Evolutionary conservation across 169 alveolate genomes (phyloP).

Genomic region (Plasmodium berghei): DNA sequence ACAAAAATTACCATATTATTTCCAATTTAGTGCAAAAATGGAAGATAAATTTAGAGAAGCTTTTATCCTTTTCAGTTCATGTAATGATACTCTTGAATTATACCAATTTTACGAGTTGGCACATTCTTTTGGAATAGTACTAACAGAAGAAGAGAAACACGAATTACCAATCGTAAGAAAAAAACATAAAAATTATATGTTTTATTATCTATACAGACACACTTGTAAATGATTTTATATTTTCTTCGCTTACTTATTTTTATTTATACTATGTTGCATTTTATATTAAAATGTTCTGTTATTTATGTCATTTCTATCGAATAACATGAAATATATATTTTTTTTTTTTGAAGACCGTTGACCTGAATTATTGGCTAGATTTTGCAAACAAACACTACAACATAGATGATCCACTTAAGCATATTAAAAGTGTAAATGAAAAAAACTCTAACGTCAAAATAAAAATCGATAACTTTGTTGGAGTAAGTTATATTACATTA

Average conservation of each 20-base stretch:
- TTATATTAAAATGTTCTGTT: neutral
- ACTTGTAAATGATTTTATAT: neutral
- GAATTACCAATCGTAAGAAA: conserved; percentile 31
- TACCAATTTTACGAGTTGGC: conserved; percentile 39
- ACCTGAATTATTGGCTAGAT: conserved; percentile 62
- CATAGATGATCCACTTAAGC: conserved; percentile 44
- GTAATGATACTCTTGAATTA: conserved; percentile 30
- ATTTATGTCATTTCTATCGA: neutral
- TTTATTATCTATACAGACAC: neutral
- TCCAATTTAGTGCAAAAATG: conserved; percentile 28
- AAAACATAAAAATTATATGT: neutral
- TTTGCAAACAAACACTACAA: conserved; percentile 53
- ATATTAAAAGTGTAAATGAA: conserved; percentile 8
- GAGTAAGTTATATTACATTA: conserved; percentile 5
- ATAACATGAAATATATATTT: neutral
- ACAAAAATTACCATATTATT: neutral
- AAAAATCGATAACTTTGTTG: conserved; percentile 31
- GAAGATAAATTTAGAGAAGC: conserved; percentile 73
- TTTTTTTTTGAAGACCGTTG: conserved; percentile 27
- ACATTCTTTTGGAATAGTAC: conserved; percentile 61
- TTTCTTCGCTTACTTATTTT: neutral
- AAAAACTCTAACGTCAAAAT: conserved; percentile 32
- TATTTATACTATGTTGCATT: neutral
- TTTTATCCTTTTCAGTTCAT: conserved; percentile 62
- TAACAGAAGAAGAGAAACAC: conserved; percentile 42